A percentile compares a stretch with the other conserved stretches of the same genome.
These are phyloP conservation scores for Blastomyces emzantsi DNA, from an alignment of 2,329 filamentous ascomycete genomes.

Conservation along the genomic window DNA sequence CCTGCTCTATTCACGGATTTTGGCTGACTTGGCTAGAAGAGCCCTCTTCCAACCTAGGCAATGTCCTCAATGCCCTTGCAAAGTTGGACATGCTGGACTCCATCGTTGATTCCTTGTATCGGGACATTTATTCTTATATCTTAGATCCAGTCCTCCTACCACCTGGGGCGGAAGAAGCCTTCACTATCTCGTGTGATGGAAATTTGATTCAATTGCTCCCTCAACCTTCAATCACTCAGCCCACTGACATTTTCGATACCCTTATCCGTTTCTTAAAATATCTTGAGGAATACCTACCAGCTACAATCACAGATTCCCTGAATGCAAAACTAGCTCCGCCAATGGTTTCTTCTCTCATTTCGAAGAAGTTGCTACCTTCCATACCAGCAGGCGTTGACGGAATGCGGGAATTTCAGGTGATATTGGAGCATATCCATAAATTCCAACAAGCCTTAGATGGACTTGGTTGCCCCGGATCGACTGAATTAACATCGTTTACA, in stretches of 20 bases:
- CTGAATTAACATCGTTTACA: conserved; percentile 68
- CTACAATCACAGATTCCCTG: conserved; percentile 44
- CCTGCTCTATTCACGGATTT: not conserved
- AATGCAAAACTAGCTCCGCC: conserved; percentile 61
- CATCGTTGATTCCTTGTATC: conserved; percentile 27
- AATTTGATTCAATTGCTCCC: conserved; percentile 23
- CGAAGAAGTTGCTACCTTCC: conserved; percentile 63
- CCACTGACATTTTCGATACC: conserved; percentile 35
- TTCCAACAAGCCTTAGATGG: conserved; percentile 57
- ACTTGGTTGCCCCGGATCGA: conserved; percentile 53
- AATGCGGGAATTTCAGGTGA: conserved; percentile 61
- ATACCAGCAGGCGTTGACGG: conserved; percentile 67
- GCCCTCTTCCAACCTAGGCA: conserved; percentile 11
- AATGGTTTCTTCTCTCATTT: conserved; percentile 59
- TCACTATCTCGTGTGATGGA: conserved; percentile 23
- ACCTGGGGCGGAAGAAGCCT: conserved; percentile 21
- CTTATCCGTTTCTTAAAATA: conserved; percentile 42
- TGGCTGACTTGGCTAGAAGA: conserved; percentile 14
- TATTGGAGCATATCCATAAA: conserved; percentile 53
- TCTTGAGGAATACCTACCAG: conserved; percentile 43
- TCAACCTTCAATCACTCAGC: conserved; percentile 21
- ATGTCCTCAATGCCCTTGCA: conserved; percentile 19
- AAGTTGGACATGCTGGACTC: conserved; percentile 26
- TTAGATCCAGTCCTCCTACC: conserved; percentile 28
- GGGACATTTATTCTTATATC: conserved; percentile 25